Evolutionary conservation across 306 rosid species (phyloP).

Genomic region (Vigna mungo): DNA sequence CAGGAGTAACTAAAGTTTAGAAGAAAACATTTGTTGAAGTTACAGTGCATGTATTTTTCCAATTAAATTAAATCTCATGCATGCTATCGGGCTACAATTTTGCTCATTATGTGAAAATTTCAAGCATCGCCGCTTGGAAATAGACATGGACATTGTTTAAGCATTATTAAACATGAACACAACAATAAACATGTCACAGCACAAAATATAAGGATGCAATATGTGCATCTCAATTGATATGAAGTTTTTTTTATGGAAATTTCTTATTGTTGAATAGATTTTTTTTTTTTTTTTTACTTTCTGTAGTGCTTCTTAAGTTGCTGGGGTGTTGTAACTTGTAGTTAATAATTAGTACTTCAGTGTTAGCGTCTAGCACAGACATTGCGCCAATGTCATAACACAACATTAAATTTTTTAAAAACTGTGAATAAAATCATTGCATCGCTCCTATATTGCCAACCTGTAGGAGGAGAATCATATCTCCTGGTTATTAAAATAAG

Average conservation of each 20-base stretch:
- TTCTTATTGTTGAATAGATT: background rate
- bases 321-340: background rate
- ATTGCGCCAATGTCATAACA: background rate
- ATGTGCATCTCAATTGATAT: background rate
- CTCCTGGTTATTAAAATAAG: too few relatives aligned
- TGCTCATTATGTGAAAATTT: background rate
- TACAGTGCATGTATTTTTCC: constrained; percentile 8
- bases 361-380: background rate
- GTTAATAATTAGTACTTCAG: too few relatives aligned
- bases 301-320: background rate
- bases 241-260: background rate
- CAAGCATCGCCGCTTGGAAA: background rate
- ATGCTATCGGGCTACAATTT: background rate
- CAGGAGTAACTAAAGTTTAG: constrained; percentile 10
- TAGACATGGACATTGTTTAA: background rate
- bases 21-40: constrained; percentile 18
- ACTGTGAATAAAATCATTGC: background rate
- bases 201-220: background rate
- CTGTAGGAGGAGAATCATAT: too few relatives aligned
- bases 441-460: background rate
- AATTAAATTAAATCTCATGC: background rate
- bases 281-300: background rate
- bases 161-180: background rate
- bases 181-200: background rate
- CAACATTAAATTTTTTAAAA: background rate